phyloP scores from a whole-genome alignment of 306 rosid species.

The Dalbergia cultrata region DNA sequence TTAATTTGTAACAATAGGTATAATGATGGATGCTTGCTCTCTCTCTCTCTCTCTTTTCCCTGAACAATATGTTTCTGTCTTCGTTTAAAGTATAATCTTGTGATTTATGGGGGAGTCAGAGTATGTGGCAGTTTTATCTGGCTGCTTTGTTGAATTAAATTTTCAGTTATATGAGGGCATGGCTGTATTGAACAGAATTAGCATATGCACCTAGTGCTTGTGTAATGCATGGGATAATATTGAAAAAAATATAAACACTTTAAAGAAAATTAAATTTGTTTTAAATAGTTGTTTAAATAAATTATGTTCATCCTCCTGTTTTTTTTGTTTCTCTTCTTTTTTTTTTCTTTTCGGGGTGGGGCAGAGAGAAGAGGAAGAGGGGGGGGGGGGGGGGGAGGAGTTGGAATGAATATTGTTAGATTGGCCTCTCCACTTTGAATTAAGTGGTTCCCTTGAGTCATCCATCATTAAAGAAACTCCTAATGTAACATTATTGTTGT shows the following conservation, averaged over 20 bases:
- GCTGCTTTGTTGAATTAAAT: background rate
- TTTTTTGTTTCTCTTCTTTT: too few relatives aligned
- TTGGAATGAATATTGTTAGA: constrained; percentile 10
- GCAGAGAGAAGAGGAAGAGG: too few relatives aligned
- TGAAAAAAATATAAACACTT: too few relatives aligned
- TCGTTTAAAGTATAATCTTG: constrained; percentile 5
- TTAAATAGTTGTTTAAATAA: background rate
- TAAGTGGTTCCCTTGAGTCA: constrained; percentile 1
- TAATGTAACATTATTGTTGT: background rate
- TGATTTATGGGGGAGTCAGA: background rate
- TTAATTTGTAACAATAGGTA: constrained; percentile 14
- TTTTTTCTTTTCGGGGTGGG: too few relatives aligned
- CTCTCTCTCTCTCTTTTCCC: background rate
- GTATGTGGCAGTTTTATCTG: constrained; percentile 9
- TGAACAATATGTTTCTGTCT: constrained; percentile 1
- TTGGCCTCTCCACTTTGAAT: constrained; percentile 23
- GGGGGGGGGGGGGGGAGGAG: background rate
- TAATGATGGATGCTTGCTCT: constrained; percentile 17
- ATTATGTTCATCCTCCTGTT: background rate
- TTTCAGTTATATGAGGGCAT: background rate
- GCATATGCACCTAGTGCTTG: background rate
- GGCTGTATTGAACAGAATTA: constrained; percentile 28
- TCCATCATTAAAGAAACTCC: constrained; percentile 18
- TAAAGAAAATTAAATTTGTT: too few relatives aligned
- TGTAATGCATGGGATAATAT: background rate